Evolutionary conservation across 352 stramenopile species (phyloP).

Genomic region (Aphanomyces euteiches): DNA sequence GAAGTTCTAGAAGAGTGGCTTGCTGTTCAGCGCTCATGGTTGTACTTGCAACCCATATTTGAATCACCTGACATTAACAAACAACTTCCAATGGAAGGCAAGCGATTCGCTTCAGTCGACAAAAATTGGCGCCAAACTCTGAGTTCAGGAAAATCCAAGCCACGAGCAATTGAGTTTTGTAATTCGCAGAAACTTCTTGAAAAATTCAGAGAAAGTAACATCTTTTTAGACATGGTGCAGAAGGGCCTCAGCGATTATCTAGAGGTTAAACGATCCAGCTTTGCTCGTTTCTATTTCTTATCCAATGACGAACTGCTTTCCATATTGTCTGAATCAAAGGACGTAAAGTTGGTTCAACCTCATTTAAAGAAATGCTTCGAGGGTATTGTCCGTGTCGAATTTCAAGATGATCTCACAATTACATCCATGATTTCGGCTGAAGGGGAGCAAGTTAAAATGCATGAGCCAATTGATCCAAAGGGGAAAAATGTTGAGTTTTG

Average conservation of each 20-base stretch:
- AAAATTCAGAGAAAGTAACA: constrained; percentile 91
- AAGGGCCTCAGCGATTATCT: constrained; percentile 90
- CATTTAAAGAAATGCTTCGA: constrained; percentile 95
- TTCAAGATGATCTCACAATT: constrained; percentile 87
- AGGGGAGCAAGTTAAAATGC: constrained; percentile 82
- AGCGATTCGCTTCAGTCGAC: constrained; percentile 92
- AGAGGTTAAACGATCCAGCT: constrained; percentile 89
- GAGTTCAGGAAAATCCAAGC: constrained; percentile 78
- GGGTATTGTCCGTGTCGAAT: constrained; percentile 87
- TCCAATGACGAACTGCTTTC: constrained; percentile 92
- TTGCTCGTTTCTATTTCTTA: constrained; percentile 92
- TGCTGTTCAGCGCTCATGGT: constrained; percentile 92
- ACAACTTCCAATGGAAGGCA: constrained; percentile 91
- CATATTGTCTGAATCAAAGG: constrained; percentile 91
- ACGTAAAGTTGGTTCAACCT: constrained; percentile 89
- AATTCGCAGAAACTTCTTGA: constrained; percentile 90
- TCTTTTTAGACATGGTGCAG: constrained; percentile 91
- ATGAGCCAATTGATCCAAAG: constrained; percentile 82
- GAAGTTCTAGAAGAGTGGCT: constrained; percentile 95
- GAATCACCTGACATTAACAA: constrained; percentile 96
- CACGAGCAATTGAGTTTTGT: constrained; percentile 91
- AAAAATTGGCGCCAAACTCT: constrained; percentile 95
- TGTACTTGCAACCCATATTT: constrained; percentile 96
- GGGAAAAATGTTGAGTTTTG: constrained; percentile 91
- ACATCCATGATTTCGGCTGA: constrained; percentile 91